These are phyloP conservation scores for Abrus precatorius DNA, from an alignment of 306 rosid genomes.

Conservation along the genomic window DNA sequence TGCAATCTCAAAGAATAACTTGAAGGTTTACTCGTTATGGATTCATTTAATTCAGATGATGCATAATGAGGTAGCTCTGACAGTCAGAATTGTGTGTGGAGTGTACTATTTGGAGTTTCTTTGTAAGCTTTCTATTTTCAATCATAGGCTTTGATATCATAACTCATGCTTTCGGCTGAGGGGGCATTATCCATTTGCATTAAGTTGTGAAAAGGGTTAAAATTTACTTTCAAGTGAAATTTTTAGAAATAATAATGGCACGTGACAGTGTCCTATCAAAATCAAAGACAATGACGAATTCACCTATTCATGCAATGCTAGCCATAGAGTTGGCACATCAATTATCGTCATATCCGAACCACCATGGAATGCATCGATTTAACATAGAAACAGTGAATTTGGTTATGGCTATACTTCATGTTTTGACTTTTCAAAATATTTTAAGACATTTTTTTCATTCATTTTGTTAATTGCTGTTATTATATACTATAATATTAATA, in stretches of 20 bases:
- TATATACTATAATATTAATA: too few relatives aligned
- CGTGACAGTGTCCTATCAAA: slow-evolving; percentile 49
- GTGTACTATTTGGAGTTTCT: slow-evolving; percentile 20
- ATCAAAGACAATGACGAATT: slow-evolving; percentile 32
- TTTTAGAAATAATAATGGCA: slow-evolving; percentile 42
- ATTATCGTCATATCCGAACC: slow-evolving; percentile 17
- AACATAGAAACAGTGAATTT: neutral
- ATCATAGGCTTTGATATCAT: slow-evolving; percentile 5
- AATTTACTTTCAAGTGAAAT: slow-evolving; percentile 20
- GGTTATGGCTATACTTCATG: neutral
- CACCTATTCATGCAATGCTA: slow-evolving; percentile 2
- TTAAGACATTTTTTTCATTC: neutral
- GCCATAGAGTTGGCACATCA: slow-evolving; percentile 9
- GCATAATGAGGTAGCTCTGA: slow-evolving; percentile 21
- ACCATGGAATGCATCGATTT: neutral
- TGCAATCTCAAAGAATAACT: too few relatives aligned
- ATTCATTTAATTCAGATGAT: too few relatives aligned
- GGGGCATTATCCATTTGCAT: slow-evolving; percentile 35
- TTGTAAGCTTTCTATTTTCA: slow-evolving; percentile 8
- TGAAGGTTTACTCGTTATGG: too few relatives aligned
- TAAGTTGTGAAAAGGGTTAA: slow-evolving; percentile 36
- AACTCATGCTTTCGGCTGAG: slow-evolving; percentile 25
- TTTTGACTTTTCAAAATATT: neutral
- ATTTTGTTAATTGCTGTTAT: too few relatives aligned
- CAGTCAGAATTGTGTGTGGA: slow-evolving; percentile 1